These are phyloP conservation scores for Cordyceps militaris DNA, from an alignment of 2,329 filamentous ascomycete species.

Conservation along the genomic window DNA sequence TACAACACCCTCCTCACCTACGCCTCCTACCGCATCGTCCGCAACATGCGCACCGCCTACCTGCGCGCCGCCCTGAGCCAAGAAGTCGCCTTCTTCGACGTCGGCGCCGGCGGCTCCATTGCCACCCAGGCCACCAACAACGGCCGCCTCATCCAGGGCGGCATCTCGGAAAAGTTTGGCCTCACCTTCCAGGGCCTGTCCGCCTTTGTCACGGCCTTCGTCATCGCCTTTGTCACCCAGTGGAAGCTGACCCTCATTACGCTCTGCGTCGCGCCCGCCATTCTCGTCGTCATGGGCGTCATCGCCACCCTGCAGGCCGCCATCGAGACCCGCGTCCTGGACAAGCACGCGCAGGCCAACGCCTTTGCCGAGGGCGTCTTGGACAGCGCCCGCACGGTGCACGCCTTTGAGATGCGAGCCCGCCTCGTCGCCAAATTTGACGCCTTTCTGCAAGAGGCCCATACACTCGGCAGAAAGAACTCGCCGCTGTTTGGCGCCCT, in stretches of 20 bases:
- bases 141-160: conserved; percentile 34
- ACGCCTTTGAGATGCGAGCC: conserved; percentile 35
- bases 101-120: conserved; percentile 33
- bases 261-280: conserved; percentile 25
- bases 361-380: conserved; percentile 31
- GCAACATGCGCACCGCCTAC: conserved; percentile 41
- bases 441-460: conserved; percentile 29
- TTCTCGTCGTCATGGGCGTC: conserved; percentile 26
- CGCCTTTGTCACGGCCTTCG: conserved; percentile 31
- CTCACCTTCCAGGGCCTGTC: conserved; percentile 32
- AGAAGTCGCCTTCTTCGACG: conserved; percentile 44
- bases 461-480: conserved; percentile 30
- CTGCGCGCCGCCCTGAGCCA: conserved; percentile 43
- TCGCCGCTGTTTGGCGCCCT: conserved; percentile 31
- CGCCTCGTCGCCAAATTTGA: conserved; percentile 34
- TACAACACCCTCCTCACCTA: conserved; percentile 40
- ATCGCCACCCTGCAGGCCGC: conserved; percentile 22
- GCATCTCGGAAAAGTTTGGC: conserved; percentile 35
- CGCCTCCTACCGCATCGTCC: conserved; percentile 43
- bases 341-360: conserved; percentile 28
- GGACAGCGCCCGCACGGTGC: conserved; percentile 32
- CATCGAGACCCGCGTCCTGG: conserved; percentile 29
- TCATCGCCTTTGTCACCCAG: conserved; percentile 33
- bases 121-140: conserved; percentile 38
- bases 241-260: conserved; percentile 39